These are phyloP conservation scores for Neonectria punicea DNA, from an alignment of 2,329 filamentous ascomycete genomes.

Conservation along the genomic window DNA sequence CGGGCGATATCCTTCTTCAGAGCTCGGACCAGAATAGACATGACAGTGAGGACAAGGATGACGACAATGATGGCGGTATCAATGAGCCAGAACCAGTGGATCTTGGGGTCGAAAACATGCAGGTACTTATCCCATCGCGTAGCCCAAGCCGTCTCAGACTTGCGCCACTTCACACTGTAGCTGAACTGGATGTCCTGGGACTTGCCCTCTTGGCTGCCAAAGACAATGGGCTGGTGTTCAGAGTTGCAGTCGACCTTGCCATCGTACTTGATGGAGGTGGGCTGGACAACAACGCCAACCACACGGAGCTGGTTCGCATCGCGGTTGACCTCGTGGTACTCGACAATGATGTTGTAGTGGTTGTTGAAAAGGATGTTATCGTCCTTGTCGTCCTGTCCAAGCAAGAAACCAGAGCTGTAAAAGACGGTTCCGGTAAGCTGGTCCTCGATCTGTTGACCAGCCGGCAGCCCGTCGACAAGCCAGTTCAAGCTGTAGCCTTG, in stretches of 20 bases:
- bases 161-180: conserved; percentile 91
- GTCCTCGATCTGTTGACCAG: conserved; percentile 84
- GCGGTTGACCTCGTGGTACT: conserved; percentile 84
- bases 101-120: conserved; percentile 96
- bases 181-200: conserved; percentile 80
- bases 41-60: conserved; percentile 89
- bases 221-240: conserved; percentile 65
- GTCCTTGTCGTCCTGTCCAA: conserved; percentile 69
- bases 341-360: conserved; percentile 93
- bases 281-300: conserved; percentile 90
- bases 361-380: conserved; percentile 80
- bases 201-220: conserved; percentile 64
- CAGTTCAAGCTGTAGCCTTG: conserved; percentile 94
- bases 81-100: conserved; percentile 98
- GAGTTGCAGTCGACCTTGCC: conserved; percentile 72
- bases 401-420: conserved; percentile 90
- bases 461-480: conserved; percentile 93
- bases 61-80: conserved; percentile 96
- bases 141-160: conserved; percentile 88
- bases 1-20: conserved; percentile 94
- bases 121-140: conserved; percentile 99
- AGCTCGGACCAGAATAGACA: conserved; percentile 89
- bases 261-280: conserved; percentile 74
- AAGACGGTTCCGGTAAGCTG: conserved; percentile 80
- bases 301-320: conserved; percentile 80